Evolutionary conservation across 1,284 basidiomycete genomes (phyloP).

Genomic region (Cryptococcus depauperatus): DNA sequence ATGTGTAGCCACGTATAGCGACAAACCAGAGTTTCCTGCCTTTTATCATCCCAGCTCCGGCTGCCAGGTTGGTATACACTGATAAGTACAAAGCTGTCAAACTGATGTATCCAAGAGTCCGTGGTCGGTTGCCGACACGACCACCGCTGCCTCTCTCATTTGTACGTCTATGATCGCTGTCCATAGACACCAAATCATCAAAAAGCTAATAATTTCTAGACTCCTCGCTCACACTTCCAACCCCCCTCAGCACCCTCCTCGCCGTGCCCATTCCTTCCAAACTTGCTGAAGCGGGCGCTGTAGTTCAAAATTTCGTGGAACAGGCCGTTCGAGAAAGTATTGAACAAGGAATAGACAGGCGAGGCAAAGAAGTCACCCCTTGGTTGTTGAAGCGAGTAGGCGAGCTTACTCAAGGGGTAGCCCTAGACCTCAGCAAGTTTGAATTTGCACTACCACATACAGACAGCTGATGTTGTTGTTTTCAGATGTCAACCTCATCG

Average conservation of each 20-base stretch:
- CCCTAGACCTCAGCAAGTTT: conserved; percentile 60
- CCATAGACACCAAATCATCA: not conserved
- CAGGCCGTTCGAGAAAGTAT: conserved; percentile 78
- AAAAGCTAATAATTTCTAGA: conserved; percentile 21
- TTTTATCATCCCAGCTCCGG: conserved; percentile 86
- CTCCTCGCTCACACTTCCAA: conserved; percentile 36
- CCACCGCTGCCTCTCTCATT: conserved; percentile 60
- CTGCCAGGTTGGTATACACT: conserved; percentile 54
- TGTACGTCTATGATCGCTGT: conserved; percentile 47
- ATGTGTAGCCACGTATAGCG: conserved; percentile 72
- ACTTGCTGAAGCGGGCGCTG: conserved; percentile 58
- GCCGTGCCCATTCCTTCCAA: conserved; percentile 83
- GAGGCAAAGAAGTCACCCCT: conserved; percentile 88
- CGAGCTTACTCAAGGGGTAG: conserved; percentile 69
- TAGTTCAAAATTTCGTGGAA: conserved; percentile 73
- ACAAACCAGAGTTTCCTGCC: conserved; percentile 77
- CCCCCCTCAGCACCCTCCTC: conserved; percentile 54
- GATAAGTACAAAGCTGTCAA: not conserved
- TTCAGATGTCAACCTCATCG: conserved; percentile 75
- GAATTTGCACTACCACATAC: not conserved
- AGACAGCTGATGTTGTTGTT: conserved; percentile 4
- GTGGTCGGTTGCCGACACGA: conserved; percentile 56
- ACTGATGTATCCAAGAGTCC: conserved; percentile 51
- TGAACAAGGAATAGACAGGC: conserved; percentile 66
- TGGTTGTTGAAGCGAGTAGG: conserved; percentile 83